Percentiles rank a stretch among this genome's conserved stretches.
Evolutionary conservation across 495 filamentous ascomycete genomes (phyloP).

Genomic region (Aspergillus taichungensis): DNA sequence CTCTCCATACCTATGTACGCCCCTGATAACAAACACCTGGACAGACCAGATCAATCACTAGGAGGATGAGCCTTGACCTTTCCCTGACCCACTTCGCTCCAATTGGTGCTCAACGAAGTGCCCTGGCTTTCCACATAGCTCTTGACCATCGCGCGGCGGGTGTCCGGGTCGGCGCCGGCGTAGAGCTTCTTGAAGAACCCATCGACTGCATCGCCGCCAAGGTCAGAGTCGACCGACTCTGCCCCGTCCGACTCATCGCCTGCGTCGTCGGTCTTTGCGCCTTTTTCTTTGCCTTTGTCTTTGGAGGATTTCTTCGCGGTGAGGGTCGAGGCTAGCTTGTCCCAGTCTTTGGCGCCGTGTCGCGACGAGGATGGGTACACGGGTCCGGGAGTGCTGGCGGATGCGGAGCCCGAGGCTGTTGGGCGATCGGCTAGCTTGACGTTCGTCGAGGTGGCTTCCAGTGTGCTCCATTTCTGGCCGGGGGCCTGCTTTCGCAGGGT

Average conservation of each 20-base stretch:
- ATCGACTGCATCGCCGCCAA: constrained; percentile 66
- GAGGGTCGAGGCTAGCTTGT: constrained; percentile 58
- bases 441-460: constrained; percentile 46
- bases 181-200: constrained; percentile 90
- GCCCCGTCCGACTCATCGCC: constrained; percentile 36
- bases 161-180: constrained; percentile 67
- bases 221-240: constrained; percentile 44
- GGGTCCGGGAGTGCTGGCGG: constrained; percentile 33
- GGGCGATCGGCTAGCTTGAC: constrained; percentile 22
- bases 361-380: constrained; percentile 85
- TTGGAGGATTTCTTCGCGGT: constrained; percentile 35
- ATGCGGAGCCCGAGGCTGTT: constrained; percentile 10
- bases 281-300: constrained; percentile 6
- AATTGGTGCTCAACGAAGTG: constrained; percentile 87
- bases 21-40: not conserved
- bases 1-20: no score
- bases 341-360: constrained; percentile 84
- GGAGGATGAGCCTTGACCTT: constrained; percentile 67
- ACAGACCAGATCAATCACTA: constrained; percentile 15
- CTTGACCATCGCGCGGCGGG: constrained; percentile 93
- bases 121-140: constrained; percentile 90
- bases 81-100: constrained; percentile 69
- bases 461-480: constrained; percentile 66
- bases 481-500: constrained; percentile 56
- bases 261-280: constrained; percentile 14